These are phyloP conservation scores for Albatrellus ellisii DNA, from an alignment of 768 basidiomycete genomes.

Conservation along the genomic window DNA sequence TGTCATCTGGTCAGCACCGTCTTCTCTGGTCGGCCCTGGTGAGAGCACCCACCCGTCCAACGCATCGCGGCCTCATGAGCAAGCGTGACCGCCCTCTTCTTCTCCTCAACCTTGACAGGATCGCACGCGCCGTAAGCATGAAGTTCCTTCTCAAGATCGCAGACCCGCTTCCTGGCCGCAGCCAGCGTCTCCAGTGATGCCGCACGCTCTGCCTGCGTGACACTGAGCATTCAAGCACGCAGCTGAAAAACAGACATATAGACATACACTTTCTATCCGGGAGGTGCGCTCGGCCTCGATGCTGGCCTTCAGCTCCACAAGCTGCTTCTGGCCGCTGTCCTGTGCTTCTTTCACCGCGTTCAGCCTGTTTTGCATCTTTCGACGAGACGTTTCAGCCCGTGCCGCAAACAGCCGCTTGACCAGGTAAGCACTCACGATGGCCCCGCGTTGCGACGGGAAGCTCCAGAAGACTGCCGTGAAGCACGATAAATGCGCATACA, in stretches of 20 bases:
- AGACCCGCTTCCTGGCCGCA: conserved; percentile 34
- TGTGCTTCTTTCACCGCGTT: conserved; percentile 35
- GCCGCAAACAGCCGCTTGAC: too few species aligned
- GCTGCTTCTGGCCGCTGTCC: conserved; percentile 28
- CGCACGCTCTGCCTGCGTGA: conserved; percentile 40
- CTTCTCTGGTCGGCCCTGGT: not conserved
- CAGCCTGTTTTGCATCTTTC: conserved; percentile 45
- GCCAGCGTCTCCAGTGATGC: conserved; percentile 37
- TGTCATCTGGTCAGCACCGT: not conserved
- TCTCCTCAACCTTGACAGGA: conserved; percentile 69
- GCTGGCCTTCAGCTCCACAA: conserved; percentile 32
- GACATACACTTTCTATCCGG: conserved; percentile 44
- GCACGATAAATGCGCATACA: conserved; percentile 7
- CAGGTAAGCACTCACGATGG: conserved; percentile 35
- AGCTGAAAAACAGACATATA: not conserved
- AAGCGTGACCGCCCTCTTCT: conserved; percentile 53
- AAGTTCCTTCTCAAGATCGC: conserved; percentile 51
- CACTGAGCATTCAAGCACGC: not conserved
- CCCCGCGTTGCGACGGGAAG: conserved; percentile 82
- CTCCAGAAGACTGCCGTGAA: conserved; percentile 92
- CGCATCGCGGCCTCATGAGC: conserved; percentile 76
- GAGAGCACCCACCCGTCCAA: conserved; percentile 66
- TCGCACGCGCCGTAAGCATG: conserved; percentile 74
- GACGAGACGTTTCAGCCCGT: not conserved
- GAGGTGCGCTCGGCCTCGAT: conserved; percentile 39